Conservation (phyloP, 2,329 filamentous ascomycete species). For the Fusarium sp. region DNA sequence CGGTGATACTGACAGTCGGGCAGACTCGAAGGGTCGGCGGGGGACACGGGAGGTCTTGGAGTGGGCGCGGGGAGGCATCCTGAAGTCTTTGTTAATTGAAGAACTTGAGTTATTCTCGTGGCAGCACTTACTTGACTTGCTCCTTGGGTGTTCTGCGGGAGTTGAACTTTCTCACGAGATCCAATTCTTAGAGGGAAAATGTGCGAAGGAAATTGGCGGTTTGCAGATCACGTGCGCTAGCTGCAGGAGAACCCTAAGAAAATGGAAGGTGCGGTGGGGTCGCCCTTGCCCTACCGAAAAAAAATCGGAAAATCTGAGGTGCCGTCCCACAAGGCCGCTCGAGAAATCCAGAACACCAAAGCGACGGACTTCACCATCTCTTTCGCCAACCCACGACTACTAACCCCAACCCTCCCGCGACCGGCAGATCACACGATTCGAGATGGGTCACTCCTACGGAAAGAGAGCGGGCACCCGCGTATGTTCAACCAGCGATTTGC, state of each 20-base stretch:
- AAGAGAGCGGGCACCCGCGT: conserved; percentile 87
- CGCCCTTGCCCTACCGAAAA: conserved; percentile 53
- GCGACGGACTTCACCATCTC: conserved; percentile 51
- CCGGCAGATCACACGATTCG: conserved; percentile 65
- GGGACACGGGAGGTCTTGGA: conserved; percentile 99
- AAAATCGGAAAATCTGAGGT: conserved; percentile 55
- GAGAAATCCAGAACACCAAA: conserved; percentile 55
- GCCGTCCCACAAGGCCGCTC: conserved; percentile 54
- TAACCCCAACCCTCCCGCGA: conserved; percentile 54
- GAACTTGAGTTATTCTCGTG: conserved; percentile 25
- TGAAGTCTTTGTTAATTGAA: conserved; percentile 50
- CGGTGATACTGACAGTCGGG: conserved; percentile 97
- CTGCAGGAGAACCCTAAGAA: conserved; percentile 51
- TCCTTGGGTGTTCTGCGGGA: conserved; percentile 54
- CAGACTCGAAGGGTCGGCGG: conserved; percentile 98
- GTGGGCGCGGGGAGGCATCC: conserved; percentile 73
- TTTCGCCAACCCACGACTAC: conserved; percentile 59
- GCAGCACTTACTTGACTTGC: conserved; percentile 56
- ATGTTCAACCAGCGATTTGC: conserved; percentile 57
- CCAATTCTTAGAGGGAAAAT: conserved; percentile 39
- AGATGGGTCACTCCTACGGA: conserved; percentile 90
- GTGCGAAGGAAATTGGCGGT: conserved; percentile 53
- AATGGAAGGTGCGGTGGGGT: conserved; percentile 3
- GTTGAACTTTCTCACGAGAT: conserved; percentile 50
- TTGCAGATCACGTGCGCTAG: conserved; percentile 46